These are phyloP conservation scores for Prunus salicina DNA, from an alignment of 306 rosid genomes.

Conservation along the genomic window DNA sequence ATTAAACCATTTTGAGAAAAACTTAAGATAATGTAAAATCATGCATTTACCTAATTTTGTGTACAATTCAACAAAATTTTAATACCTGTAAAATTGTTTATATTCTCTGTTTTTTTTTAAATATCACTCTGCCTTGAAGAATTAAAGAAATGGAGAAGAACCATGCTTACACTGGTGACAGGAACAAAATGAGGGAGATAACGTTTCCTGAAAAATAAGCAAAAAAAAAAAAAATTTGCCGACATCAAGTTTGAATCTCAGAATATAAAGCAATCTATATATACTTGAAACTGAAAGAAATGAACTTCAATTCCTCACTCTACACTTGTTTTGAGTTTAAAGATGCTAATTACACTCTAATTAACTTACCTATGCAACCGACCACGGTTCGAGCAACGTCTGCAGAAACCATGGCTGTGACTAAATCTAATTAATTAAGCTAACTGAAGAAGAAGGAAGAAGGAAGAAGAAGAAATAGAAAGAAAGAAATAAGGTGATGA, in stretches of 20 bases:
- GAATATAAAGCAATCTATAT: background rate
- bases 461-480: conserved; percentile 1
- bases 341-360: background rate
- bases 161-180: conserved; percentile 74
- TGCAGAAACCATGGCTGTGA: conserved; percentile 54
- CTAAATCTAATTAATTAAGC: background rate
- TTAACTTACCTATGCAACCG: conserved; percentile 59
- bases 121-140: background rate
- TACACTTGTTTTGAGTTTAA: background rate
- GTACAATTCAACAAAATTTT: background rate
- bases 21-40: background rate
- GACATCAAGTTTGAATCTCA: background rate
- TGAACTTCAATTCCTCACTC: background rate
- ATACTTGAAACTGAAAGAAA: background rate
- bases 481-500: background rate
- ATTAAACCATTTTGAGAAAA: background rate
- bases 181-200: conserved; percentile 65
- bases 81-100: background rate
- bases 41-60: background rate
- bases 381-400: conserved; percentile 59
- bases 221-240: background rate
- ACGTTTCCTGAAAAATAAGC: conserved; percentile 65
- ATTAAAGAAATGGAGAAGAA: background rate
- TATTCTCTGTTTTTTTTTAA: background rate
- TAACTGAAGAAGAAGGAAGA: background rate